These are phyloP conservation scores for Trichophyton mentagrophytes DNA, from an alignment of 2,329 filamentous ascomycete genomes.

Conservation along the genomic window DNA sequence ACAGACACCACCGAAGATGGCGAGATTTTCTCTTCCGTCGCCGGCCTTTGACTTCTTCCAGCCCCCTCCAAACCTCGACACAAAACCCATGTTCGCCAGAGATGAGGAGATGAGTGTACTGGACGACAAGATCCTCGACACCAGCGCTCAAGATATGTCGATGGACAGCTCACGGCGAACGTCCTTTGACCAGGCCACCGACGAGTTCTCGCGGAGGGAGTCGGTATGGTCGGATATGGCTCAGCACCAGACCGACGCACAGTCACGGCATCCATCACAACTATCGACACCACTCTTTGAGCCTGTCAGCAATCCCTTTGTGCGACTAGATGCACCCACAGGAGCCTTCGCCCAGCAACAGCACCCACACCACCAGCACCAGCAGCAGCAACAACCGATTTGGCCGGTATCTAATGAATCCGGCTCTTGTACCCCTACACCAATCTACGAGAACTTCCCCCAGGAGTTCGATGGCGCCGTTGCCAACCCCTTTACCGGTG, in stretches of 20 bases:
- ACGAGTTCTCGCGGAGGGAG: constrained; percentile 42
- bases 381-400: constrained; percentile 30
- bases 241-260: constrained; percentile 28
- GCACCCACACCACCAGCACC: constrained; percentile 14
- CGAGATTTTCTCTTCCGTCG: constrained; percentile 33
- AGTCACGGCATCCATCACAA: constrained; percentile 31
- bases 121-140: constrained; percentile 40
- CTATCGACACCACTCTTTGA: constrained; percentile 38
- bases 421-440: constrained; percentile 61
- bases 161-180: constrained; percentile 31
- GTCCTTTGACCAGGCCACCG: constrained; percentile 35
- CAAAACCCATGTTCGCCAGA: constrained; percentile 31
- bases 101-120: constrained; percentile 42
- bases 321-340: constrained; percentile 36
- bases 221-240: constrained; percentile 39
- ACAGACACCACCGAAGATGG: constrained; percentile 20
- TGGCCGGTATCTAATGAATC: constrained; percentile 57
- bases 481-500: constrained; percentile 31
- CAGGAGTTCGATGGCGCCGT: constrained; percentile 37
- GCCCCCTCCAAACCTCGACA: constrained; percentile 31
- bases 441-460: constrained; percentile 52
- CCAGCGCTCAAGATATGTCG: constrained; percentile 37
- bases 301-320: constrained; percentile 32
- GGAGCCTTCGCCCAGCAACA: constrained; percentile 26
- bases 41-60: constrained; percentile 33